These are phyloP conservation scores for Globisporangium acanthophoron DNA, from an alignment of 352 stramenopile species.

Conservation along the genomic window DNA sequence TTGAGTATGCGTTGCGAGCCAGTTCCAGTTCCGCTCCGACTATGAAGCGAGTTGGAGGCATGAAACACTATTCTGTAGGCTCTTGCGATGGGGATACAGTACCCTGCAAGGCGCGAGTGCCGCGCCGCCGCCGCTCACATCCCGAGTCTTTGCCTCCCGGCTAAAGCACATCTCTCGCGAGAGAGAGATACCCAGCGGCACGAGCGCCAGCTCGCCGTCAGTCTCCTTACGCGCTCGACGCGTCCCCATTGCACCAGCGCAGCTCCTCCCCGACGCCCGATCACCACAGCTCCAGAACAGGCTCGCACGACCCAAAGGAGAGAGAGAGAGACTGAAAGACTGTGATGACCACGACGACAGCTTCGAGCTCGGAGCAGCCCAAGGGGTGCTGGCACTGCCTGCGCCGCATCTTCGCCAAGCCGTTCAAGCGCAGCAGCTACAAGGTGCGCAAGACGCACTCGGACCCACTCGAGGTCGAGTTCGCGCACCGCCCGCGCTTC, in stretches of 20 bases:
- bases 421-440: constrained; percentile 17
- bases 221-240: neutral
- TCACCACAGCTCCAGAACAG: no score
- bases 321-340: neutral
- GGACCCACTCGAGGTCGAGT: constrained; percentile 14
- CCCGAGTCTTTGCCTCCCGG: constrained; percentile 1
- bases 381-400: constrained; percentile 10
- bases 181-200: neutral
- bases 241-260: neutral
- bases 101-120: no score
- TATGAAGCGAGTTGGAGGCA: neutral
- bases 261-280: no score
- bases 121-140: neutral
- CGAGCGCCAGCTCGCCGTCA: neutral
- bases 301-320: no score
- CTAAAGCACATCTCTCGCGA: neutral
- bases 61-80: neutral
- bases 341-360: neutral
- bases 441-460: constrained; percentile 19
- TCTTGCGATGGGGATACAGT: neutral
- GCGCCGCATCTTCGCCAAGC: constrained; percentile 8
- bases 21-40: neutral
- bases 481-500: constrained; percentile 14
- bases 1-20: no score
- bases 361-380: neutral